Evolutionary conservation across 768 basidiomycete genomes (phyloP), one percentile per base, ranked within the genome.

Genomic region (Trametopsis cervina): DNA sequence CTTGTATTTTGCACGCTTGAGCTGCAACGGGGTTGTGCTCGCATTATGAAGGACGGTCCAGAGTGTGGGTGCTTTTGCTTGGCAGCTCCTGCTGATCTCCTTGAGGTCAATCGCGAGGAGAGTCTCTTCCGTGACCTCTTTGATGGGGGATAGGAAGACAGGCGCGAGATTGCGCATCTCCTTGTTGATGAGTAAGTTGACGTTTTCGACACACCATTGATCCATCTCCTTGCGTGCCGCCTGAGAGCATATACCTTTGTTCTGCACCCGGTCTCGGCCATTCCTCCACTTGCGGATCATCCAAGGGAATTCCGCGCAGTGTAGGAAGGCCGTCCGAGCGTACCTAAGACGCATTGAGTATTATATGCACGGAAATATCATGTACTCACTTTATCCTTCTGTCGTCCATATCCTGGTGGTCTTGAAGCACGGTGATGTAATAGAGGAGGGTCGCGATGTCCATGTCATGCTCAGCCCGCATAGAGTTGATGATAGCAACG

Each of bases 11-110:
- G 49, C 49, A 17, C 17, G 18, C 13, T 26, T 17, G 4, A 29
- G 43, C 27, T 53, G 52, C 13, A 13, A 9, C 18, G 52, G 43
- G 5, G 43, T 53, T 21, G 17, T 49, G 17, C 47, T 36, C 21
- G 42, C 41, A 13, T 22, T 15, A 18, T 22, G 35, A 13, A 35
- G 27, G 3, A 53, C 22, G 2, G 33, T 22, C 52, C 52, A 53
- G 22, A 20, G 23, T 10, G 38, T 49, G 5, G 52, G 52, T 20
- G 47, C 47, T 17, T n/a, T 11, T 4, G 5, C 22, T 25, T 49
- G 7, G 1, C 25, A 21, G 7, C 17, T 7, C 17, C 24, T 15
- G 3, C 43, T 49, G 12, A 42, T n/a, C 2, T 44, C 41, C 4
- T 48, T 46, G 9, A 47, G 20, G 20, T 17, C 27, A 42, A 53